Evolutionary conservation across 352 stramenopile genomes (phyloP), one percentile per base, ranked within the genome.

Genomic region (Phytophthora tubulina): DNA sequence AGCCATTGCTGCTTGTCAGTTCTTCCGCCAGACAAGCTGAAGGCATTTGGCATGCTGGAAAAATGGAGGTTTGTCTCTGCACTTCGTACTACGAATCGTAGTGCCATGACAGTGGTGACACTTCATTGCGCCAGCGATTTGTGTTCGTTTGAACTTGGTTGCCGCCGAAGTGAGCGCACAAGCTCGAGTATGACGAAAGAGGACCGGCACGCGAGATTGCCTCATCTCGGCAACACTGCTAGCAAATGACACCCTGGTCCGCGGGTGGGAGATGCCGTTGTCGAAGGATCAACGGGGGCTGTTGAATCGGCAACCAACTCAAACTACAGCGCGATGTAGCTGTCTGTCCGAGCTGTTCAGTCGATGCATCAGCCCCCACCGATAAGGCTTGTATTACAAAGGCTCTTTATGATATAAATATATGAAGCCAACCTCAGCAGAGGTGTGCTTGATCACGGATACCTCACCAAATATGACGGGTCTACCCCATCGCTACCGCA

Each of bases 331-430:
- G 32, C 33, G 31, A 32, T 35, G 17, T 51, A 39, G 42, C 63
- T 21, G 48, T 51, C 57, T 14, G 41, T 59, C 36, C 45, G 30
- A 65, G 53, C 39, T 62, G 51, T 39, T 76, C 41, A 44, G 33
- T 53, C 38, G 21, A 58, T 27, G 36, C 56, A 55, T 41, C 27
- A 54, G 31, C 50, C 46, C 49, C 58, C 32, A 62, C 59, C 11
- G 59, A 71, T 53, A 73, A 50, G 54, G 52, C 33, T 62, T 66
- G 38, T 69, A 72, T 73, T 72, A 63, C 56, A 62, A 72, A 65
- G 62, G 54, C 38, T 59, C 63, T 76, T 76, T 76, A 66, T 77
- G 51, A 68, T 77, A 77, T 77, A 77, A 77, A 77, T 77, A 77
- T 74, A 63, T 59, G 31, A 77, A 77, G 58, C 36, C 53, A 38